phyloP scores from a whole-genome alignment of 1,284 basidiomycete genomes.

The Cystobasidium pallidum region DNA sequence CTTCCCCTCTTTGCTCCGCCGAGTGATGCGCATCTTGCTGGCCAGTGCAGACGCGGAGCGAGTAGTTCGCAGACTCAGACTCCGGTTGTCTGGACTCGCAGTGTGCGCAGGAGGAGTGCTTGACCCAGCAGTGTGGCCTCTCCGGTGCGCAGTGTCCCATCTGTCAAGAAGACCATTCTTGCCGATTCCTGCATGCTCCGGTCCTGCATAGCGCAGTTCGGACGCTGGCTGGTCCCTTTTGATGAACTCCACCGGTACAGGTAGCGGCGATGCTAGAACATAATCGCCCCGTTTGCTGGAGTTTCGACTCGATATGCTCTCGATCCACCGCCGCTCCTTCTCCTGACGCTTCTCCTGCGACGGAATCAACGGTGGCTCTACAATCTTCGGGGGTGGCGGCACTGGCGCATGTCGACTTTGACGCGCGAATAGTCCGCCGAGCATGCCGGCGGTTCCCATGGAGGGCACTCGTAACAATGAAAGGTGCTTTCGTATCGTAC shows the following conservation, averaged over 20 bases:
- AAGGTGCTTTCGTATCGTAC: not conserved
- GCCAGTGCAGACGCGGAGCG: slow-evolving; percentile 8
- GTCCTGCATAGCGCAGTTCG: not conserved
- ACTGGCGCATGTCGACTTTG: not conserved
- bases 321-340: slow-evolving; percentile 39
- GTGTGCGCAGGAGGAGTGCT: not conserved
- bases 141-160: not conserved
- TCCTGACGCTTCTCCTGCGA: slow-evolving; percentile 39
- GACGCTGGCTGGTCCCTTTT: slow-evolving; percentile 2
- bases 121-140: slow-evolving; percentile 3
- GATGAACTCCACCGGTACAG: slow-evolving; percentile 21
- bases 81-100: not conserved
- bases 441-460: slow-evolving; percentile 3
- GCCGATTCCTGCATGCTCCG: not conserved
- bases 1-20: not conserved
- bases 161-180: slow-evolving; percentile 8
- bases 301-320: slow-evolving; percentile 13
- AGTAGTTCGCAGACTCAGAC: slow-evolving; percentile 18
- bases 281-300: not conserved
- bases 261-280: not conserved
- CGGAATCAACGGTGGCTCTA: slow-evolving; percentile 29
- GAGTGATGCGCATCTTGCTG: not conserved
- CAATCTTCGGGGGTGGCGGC: not conserved
- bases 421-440: slow-evolving; percentile 23
- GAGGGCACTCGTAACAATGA: not conserved